phyloP scores from a whole-genome alignment of 345 rosid species.

The Linum tenue region DNA sequence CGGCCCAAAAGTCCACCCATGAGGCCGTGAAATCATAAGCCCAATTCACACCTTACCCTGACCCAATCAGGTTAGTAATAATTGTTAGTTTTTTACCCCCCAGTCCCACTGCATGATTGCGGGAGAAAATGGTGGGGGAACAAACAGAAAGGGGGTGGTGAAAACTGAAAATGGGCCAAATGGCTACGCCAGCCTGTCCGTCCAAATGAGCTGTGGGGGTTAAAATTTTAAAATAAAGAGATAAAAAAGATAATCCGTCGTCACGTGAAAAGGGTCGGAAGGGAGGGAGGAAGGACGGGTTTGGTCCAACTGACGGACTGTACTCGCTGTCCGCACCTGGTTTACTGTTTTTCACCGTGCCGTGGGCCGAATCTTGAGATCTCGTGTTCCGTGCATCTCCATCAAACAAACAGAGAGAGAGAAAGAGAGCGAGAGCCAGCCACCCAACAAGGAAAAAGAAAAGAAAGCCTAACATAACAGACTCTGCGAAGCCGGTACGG shows the following conservation, averaged over 20 bases:
- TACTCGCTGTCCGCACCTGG: slow-evolving; percentile 13
- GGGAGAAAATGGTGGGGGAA: background rate
- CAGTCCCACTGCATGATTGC: too few species aligned
- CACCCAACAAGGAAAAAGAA: too few species aligned
- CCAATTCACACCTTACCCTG: background rate
- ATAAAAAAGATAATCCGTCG: slow-evolving; percentile 9
- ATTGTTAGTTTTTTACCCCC: too few species aligned
- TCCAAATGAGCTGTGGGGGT: too few species aligned
- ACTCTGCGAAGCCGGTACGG: too few species aligned
- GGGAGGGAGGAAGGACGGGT: slow-evolving; percentile 2
- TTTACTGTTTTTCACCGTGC: slow-evolving; percentile 1
- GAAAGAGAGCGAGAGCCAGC: too few species aligned
- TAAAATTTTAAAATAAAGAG: background rate
- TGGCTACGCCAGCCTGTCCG: too few species aligned
- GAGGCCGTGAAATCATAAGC: slow-evolving; percentile 1
- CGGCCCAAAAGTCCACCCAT: too few species aligned
- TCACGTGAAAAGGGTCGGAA: background rate
- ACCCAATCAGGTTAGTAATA: too few species aligned
- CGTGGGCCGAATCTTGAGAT: slow-evolving; percentile 19
- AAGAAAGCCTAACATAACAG: too few species aligned
- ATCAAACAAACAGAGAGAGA: background rate
- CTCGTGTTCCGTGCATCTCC: slow-evolving; percentile 9
- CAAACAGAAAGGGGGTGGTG: background rate
- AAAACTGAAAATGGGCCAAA: background rate
- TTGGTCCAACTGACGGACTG: slow-evolving; percentile 2